Evolutionary conservation across 1,284 basidiomycete species (phyloP), one percentile per base, ranked within the genome.

Genomic region (Cystobasidium slooffiae): DNA sequence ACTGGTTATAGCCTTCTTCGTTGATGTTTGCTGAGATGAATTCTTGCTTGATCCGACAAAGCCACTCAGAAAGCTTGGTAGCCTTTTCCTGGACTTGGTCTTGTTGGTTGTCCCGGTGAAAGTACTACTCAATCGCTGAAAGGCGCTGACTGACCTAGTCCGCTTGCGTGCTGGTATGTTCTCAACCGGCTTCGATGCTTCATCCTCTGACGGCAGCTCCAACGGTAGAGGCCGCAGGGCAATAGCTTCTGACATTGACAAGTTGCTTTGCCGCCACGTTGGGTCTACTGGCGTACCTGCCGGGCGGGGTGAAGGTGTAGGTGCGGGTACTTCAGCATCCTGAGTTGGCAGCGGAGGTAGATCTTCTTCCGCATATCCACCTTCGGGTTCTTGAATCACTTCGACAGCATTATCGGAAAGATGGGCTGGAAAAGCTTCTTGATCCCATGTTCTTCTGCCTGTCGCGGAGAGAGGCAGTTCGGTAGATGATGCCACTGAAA

Each of bases 21-120:
- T 5, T 31, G 31, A 31, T 31, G 31, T 31, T 31, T 31, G 2
- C 31, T 56, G 43, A 1, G 41, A 1, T 18, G 20, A 8, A 43
- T 6, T 49, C 8, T 46, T 63, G 61, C 44, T 63, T 20, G 22
- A 22, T 4, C 41, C 46, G 8, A 20, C 61, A 14, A 53, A 43
- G 8, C 58, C 58, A 16, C 59, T 59, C 39, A 72, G 53, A 43
- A 72, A 58, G 59, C 68, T 72, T 12, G 68, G 58, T 12, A 72
- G 20, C 22, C 68, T 22, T 39, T 64, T 72, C 37, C 68, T n/a
- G 16, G 43, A 10, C 41, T 66, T 66, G 18, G 47, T 10, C 49
- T 66, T 66, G 20, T 12, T 20, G 16, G 58, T 6, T 12, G 59
- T 63, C 9, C 58, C 58, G 43, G 59, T 20, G 39, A 72, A 64